phyloP scores from a whole-genome alignment of 108 stramenopile species.

The Skeletonema potamos region DNA sequence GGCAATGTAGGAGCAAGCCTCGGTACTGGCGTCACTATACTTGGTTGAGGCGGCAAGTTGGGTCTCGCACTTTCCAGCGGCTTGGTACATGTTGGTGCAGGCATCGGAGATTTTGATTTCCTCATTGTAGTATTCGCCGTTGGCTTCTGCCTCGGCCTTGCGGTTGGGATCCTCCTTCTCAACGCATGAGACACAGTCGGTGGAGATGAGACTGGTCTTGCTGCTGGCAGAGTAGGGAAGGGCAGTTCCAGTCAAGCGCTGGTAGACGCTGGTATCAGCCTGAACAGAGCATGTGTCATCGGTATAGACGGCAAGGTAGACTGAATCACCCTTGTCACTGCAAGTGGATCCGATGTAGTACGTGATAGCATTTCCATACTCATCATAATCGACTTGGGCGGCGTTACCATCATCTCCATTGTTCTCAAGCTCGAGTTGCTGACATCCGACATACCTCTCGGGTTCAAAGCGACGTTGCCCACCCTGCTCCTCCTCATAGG shows the following conservation, averaged over 20 bases:
- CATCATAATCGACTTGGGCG: conserved; percentile 7
- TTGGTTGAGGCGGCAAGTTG: neutral
- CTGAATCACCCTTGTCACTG: conserved; percentile 53
- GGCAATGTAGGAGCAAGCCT: conserved; percentile 23
- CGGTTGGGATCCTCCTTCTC: conserved; percentile 27
- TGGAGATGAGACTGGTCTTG: conserved; percentile 17
- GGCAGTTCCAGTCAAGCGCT: conserved; percentile 20
- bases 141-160: conserved; percentile 5
- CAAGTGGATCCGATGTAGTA: conserved; percentile 72
- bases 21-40: conserved; percentile 1
- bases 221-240: conserved; percentile 20
- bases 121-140: conserved; percentile 15
- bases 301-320: conserved; percentile 60
- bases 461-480: conserved; percentile 27
- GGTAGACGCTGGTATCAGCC: conserved; percentile 52
- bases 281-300: conserved; percentile 64
- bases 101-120: conserved; percentile 17
- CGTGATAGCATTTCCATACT: conserved; percentile 10
- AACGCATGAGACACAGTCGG: conserved; percentile 34
- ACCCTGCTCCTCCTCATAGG: conserved; percentile 28
- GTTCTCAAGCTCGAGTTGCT: conserved; percentile 22
- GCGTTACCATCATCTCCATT: conserved; percentile 12
- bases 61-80: conserved; percentile 33
- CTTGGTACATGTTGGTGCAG: conserved; percentile 20
- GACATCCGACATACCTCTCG: conserved; percentile 29